phyloP scores from a whole-genome alignment of 768 basidiomycete species.

The Chalciporus chontae region DNA sequence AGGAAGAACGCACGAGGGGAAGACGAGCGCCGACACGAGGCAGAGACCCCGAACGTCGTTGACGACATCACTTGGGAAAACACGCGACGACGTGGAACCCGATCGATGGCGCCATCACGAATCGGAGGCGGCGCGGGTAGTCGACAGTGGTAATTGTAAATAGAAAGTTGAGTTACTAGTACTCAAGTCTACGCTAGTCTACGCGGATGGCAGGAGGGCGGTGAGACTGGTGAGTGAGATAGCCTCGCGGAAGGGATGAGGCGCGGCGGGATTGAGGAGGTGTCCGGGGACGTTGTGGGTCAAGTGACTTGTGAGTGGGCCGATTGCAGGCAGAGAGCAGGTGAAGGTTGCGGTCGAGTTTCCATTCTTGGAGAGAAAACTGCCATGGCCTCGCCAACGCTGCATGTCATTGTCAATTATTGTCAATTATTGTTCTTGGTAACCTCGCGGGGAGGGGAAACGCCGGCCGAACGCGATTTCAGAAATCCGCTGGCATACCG shows the following conservation, averaged over 20 bases:
- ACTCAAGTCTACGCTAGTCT: too few relatives aligned
- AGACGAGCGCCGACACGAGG: constrained; percentile 32
- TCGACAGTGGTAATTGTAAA: too few relatives aligned
- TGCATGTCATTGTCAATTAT: constrained; percentile 12
- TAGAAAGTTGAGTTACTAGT: too few relatives aligned
- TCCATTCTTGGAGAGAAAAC: constrained; percentile 1
- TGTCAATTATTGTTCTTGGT: constrained; percentile 12
- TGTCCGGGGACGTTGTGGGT: constrained; percentile 19
- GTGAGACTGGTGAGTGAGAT: constrained; percentile 9
- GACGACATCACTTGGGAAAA: constrained; percentile 19
- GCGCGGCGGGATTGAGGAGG: constrained; percentile 16
- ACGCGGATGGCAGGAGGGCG: too few relatives aligned
- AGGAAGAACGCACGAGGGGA: constrained; percentile 8
- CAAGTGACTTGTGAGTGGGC: constrained; percentile 13
- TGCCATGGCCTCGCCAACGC: constrained; percentile 30
- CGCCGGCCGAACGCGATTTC: constrained; percentile 23
- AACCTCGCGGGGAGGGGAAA: constrained; percentile 20
- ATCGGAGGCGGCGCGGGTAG: too few relatives aligned
- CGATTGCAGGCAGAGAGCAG: constrained; percentile 7
- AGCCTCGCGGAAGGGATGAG: constrained; percentile 21
- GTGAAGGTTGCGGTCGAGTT: too few relatives aligned
- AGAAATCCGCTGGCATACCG: constrained; percentile 18
- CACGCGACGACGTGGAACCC: constrained; percentile 8
- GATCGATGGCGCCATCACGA: not conserved
- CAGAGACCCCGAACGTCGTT: constrained; percentile 17